Base-by-base conservation (phyloP, 306 rosid species). In the Pterocarpus macrocarpus region DNA sequence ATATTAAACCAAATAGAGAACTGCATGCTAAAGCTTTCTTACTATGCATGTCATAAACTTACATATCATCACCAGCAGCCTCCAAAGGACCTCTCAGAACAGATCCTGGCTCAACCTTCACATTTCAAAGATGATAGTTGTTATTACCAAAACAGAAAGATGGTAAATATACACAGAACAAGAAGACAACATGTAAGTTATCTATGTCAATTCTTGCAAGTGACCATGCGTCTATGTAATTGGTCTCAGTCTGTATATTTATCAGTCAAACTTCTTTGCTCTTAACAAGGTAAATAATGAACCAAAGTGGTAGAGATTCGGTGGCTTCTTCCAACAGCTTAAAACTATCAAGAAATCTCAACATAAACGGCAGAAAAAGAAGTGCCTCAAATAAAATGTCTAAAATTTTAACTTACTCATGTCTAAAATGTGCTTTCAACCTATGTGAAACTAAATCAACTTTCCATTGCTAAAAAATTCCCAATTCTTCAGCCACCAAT, bases 91-190 rank as follows among this genome's bases (percentile, higher is more conserved):
- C 99, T 81, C 90, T 93, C 79, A 95, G 86, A 87, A 84, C 76
- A 72, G 99, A 95, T 84, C 92, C 97, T 64, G 92, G 88, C 64
- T 91, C 99, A 87, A 95, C 92, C 99, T 95, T 84, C 45, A 45
- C 45, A 61, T 82, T 78, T 81, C 71, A 85, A 84, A 85, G 73
- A 79, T 43, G 73, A 66, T 41, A 75, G 69, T 68, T 73, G 82
- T 73, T 70, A 55, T 55, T 55, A 55, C 61, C 28, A 55, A 55
- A 15, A 55, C 61, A 55, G 3, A 17, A 16, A 52, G 22, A 52
- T 5, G 4, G 32, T 44, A 69, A 41, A 73, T 66, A 69, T 16
- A 77, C 57, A 85, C 15, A 59, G 55, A 77, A 57, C 47, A 43
- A 81, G 69, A 73, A 35, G 62, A 73, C 64, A 81, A 50, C 22